phyloP scores from a whole-genome alignment of 2,329 filamentous ascomycete species.

The Aspergillus sp. region DNA sequence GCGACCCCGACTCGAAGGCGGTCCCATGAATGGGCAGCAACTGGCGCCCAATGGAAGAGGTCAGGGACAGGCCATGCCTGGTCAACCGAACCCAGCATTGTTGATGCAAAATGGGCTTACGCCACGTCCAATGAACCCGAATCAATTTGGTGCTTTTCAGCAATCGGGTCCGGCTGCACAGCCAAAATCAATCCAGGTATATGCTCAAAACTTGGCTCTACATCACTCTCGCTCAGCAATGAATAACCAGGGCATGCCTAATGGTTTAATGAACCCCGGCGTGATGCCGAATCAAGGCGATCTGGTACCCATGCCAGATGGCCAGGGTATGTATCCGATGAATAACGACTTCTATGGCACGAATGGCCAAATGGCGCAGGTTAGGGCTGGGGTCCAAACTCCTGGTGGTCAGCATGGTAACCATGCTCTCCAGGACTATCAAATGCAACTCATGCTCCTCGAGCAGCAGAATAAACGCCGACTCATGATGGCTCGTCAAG shows the following conservation, averaged over 20 bases:
- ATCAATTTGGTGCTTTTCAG: slow-evolving; percentile 70
- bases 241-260: slow-evolving; percentile 77
- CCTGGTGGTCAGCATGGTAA: slow-evolving; percentile 49
- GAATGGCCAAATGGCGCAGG: slow-evolving; percentile 54
- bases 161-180: slow-evolving; percentile 60
- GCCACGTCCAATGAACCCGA: slow-evolving; percentile 68
- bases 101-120: slow-evolving; percentile 69
- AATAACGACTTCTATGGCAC: slow-evolving; percentile 58
- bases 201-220: slow-evolving; percentile 79
- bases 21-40: slow-evolving; percentile 71
- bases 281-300: slow-evolving; percentile 74
- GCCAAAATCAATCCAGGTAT: slow-evolving; percentile 82
- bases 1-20: slow-evolving; percentile 76
- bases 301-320: slow-evolving; percentile 76
- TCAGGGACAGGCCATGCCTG: slow-evolving; percentile 69
- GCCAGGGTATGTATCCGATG: slow-evolving; percentile 44
- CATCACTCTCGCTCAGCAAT: slow-evolving; percentile 75
- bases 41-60: slow-evolving; percentile 74
- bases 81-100: slow-evolving; percentile 57
- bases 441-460: slow-evolving; percentile 69
- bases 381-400: slow-evolving; percentile 39
- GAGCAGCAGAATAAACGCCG: slow-evolving; percentile 70
- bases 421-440: slow-evolving; percentile 68
- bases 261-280: slow-evolving; percentile 65
- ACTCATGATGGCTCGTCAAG: slow-evolving; percentile 65